Base-by-base conservation (phyloP, 2,329 filamentous ascomycete species). In the Aspergillus unguis region DNA sequence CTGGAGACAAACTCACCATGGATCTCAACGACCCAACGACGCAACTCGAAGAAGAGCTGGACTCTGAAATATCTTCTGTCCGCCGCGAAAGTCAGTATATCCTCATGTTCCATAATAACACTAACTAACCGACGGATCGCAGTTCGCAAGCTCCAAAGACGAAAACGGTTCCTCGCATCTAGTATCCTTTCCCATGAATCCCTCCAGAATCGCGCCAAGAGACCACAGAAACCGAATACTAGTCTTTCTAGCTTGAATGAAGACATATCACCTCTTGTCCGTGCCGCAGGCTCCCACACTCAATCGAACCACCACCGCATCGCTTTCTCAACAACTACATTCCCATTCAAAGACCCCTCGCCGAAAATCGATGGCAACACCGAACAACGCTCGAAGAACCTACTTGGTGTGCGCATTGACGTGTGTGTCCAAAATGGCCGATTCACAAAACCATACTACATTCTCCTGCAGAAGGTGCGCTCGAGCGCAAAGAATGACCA, bases 311-410 rank as follows among this genome's bases (percentile, higher is more conserved):
- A 73, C 57, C 66, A 77, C 61, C 73, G 74, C 32, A 65, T 77
- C 43, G 71, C 71, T 3, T 75, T 75, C 60, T 73, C 73, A 5
- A 65, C 71, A 8, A 77, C 75, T 1, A 64, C 72, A 2, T 77
- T 77, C 52, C 74, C 74, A 4, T 77, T 76, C 59, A 69, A 65
- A 46, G 75, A 77, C 47, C 75, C 75, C 2, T 70, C 70, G 0
- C 71, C 74, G 2, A 63, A 60, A 25, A 28, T 52, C 1, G 42
- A 29, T 8, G 26, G 3, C 29, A 59, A 63, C 6, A 50, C 58
- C 3, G 32, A 27, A 11, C 6, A 28, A 23, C 6, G 29, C 23
- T n/a, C 45, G n/a, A 53, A 42, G 10, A 66, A 67, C 35, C 60
- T 77, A 1, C 59, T 77, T 3, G 75, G 75, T 2, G 56, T 77